phyloP scores from a whole-genome alignment of 768 basidiomycete genomes.

The Piloderma croceum region DNA sequence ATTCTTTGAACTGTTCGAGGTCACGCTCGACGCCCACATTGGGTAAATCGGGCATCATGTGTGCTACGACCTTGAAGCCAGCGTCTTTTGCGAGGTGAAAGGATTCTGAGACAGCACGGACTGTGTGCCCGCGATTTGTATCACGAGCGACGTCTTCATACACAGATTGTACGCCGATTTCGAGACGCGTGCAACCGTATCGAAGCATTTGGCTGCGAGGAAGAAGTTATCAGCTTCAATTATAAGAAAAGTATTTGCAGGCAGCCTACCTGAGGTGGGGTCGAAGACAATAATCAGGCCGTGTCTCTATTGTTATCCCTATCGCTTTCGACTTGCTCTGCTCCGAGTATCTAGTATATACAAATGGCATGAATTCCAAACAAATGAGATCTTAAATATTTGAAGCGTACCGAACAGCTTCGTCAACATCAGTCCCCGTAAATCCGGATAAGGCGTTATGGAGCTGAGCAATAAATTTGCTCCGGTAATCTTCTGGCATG shows the following conservation, averaged over 20 bases:
- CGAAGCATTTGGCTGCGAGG: slow-evolving; percentile 89
- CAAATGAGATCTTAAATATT: not conserved
- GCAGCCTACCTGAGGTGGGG: slow-evolving; percentile 79
- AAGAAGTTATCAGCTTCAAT: slow-evolving; percentile 3
- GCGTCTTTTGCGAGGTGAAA: slow-evolving; percentile 99
- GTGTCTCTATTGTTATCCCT: slow-evolving; percentile 97
- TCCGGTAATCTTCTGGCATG: slow-evolving; percentile 95
- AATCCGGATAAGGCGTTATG: slow-evolving; percentile 96
- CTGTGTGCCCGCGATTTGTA: slow-evolving; percentile 98
- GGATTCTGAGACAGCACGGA: slow-evolving; percentile 92
- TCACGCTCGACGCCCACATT: slow-evolving; percentile 97
- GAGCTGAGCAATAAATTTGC: slow-evolving; percentile 88
- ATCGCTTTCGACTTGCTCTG: slow-evolving; percentile 98
- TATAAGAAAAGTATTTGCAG: slow-evolving; percentile 1
- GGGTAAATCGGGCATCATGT: slow-evolving; percentile 99
- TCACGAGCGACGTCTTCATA: slow-evolving; percentile 99
- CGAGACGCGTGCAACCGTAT: slow-evolving; percentile 96
- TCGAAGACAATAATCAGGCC: slow-evolving; percentile 95
- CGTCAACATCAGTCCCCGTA: slow-evolving; percentile 89
- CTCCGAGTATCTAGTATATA: slow-evolving; percentile 91
- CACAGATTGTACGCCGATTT: slow-evolving; percentile 98
- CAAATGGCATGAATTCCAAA: not conserved
- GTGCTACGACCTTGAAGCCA: slow-evolving; percentile 98
- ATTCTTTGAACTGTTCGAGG: slow-evolving; percentile 98
- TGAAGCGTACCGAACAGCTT: slow-evolving; percentile 71